Evolutionary conservation across 768 basidiomycete species (phyloP), one percentile per base, ranked within the genome.

Genomic region (Leccinum pellstonianum): DNA sequence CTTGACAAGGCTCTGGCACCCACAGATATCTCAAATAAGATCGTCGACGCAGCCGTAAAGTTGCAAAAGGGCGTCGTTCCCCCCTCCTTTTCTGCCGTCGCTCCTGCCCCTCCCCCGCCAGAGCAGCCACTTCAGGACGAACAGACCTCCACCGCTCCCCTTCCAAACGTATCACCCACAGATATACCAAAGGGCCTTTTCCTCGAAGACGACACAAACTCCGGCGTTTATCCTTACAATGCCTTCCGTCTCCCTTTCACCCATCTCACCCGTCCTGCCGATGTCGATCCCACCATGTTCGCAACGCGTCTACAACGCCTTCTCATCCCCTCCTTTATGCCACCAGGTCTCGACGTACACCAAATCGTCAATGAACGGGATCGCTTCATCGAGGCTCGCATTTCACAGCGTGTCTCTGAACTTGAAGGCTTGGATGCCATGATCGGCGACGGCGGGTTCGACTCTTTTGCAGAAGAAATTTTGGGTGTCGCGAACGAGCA

Each of bases 281-380:
- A 85, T 54, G 79, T 77, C 53, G 85, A 86, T 68, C 86, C 86
- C 14, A 74, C 79, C 47, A 75, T 86, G 58, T 87, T 85, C 65
- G 84, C 86, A 1, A 88, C 88, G 29, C 86, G 88, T 35, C 79
- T 92, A 29, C 91, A 93, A 68, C 83, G 90, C 3, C 82, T 93
- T 23, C 77, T 98, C 47, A 81, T 98, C 19, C 97, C 97, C 0
- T 90, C 90, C 7, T 77, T 98, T 62, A 91, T 93, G 85, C 96
- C 97, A 0, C 77, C 82, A 10, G 96, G 96, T 15, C 84, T 99
- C 31, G 97, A 99, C 72, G 91, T 95, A 4, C 89, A 95, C 66
- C 85, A 93, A 64, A 82, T 98, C 61, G 81, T 95, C 68, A 89
- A 92, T 63, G 97, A 99, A 75, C 86, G 96, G 6, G 93, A 96